Base-by-base conservation (phyloP, 2,329 filamentous ascomycete species). In the Ramularia collo-cygni region DNA sequence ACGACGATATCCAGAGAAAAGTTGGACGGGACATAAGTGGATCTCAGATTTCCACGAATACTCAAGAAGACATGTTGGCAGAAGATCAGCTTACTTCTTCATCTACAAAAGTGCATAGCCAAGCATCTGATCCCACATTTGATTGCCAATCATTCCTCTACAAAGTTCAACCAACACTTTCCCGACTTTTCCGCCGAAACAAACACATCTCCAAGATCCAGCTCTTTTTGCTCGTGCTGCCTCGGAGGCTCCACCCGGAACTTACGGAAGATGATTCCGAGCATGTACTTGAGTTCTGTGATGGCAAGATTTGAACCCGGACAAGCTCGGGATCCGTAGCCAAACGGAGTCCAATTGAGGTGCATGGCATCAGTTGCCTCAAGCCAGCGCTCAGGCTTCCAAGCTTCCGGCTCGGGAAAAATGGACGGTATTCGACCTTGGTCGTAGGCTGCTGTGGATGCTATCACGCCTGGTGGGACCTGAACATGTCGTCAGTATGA, bases 251-350 rank as follows among this genome's bases (percentile, higher is more conserved):
- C 32, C 18, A 41, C 37, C 16, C 34, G 15, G 9, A 46, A 28
- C 18, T 29, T 24, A 2, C 43, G 29, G 36, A 43, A 43, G 13
- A 42, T 40, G 10, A 31, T 39, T 10, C 44, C 42, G 24, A 50
- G 28, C 41, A 50, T 50, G 31, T 50, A 50, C 33, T 50, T 86
- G 63, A 86, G 83, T 47, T 83, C 81, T 40, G 64, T 66, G 28
- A 69, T 56, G 4, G 67, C 67, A 38, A 70, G 43, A 41, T 69
- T 65, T 40, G 58, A 64, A 10, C 67, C 67, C n/a, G 68, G 60
- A 41, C 66, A 70, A 63, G 67, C 67, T 28, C 66, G 56, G 12
- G 64, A 64, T 30, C 66, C 66, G 50, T 62, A 65, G 30, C 66
- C 65, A 51, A 70, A 69, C 3, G 66, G 64, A 47, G 67, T 69